These are phyloP conservation scores for Angomonas deanei DNA, from an alignment of 208 protist species.

Conservation along the genomic window DNA sequence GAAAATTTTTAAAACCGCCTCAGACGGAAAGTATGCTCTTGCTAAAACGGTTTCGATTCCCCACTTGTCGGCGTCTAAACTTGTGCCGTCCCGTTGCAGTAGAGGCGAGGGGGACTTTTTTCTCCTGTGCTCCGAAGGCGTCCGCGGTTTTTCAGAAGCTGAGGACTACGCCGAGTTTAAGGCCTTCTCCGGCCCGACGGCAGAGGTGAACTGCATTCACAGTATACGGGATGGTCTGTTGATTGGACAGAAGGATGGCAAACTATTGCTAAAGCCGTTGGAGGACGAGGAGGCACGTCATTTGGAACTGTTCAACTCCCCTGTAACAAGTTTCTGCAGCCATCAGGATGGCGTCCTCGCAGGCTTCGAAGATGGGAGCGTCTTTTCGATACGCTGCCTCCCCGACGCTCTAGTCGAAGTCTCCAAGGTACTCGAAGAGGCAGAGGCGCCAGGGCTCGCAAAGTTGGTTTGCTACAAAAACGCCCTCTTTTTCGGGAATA, in stretches of 20 bases:
- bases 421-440: no score
- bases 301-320: no score
- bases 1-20: constrained; percentile 22
- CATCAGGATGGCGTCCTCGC: no score
- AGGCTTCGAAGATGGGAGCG: not conserved
- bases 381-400: not conserved
- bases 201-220: no score
- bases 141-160: not conserved
- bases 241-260: no score
- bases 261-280: no score
- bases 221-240: no score
- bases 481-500: no score
- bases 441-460: no score
- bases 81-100: not conserved
- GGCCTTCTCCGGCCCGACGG: not conserved
- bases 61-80: not conserved
- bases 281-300: no score
- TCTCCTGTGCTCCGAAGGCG: not conserved
- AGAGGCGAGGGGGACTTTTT: not conserved
- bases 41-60: constrained; percentile 5
- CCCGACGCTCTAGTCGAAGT: not conserved
- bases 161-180: not conserved
- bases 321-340: no score
- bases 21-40: constrained; percentile 12
- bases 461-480: no score